These are phyloP conservation scores for Hymenoscyphus repandus DNA, from an alignment of 2,329 filamentous ascomycete species.

Conservation along the genomic window DNA sequence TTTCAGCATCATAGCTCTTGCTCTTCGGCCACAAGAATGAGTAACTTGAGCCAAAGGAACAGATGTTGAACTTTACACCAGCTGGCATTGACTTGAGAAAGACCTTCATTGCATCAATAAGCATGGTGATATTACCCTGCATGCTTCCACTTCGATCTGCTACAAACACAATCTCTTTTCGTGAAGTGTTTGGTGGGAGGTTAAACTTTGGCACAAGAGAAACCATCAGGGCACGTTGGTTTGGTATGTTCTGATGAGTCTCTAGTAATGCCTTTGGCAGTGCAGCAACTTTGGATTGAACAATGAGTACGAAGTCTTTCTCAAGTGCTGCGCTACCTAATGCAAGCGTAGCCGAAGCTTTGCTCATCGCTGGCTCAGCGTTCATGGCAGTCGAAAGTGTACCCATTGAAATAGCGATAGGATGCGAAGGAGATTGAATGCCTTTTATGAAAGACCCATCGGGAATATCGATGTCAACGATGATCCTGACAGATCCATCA, in stretches of 20 bases:
- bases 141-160: slow-evolving; percentile 69
- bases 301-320: slow-evolving; percentile 62
- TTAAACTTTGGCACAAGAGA: slow-evolving; percentile 66
- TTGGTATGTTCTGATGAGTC: slow-evolving; percentile 53
- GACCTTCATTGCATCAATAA: slow-evolving; percentile 51
- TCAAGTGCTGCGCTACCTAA: slow-evolving; percentile 49
- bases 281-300: slow-evolving; percentile 54
- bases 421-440: slow-evolving; percentile 63
- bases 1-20: slow-evolving; percentile 40
- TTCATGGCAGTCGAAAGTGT: slow-evolving; percentile 43
- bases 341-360: slow-evolving; percentile 57
- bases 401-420: slow-evolving; percentile 60
- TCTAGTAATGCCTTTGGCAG: slow-evolving; percentile 63
- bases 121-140: slow-evolving; percentile 46
- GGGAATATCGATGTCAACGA: slow-evolving; percentile 55
- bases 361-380: slow-evolving; percentile 47
- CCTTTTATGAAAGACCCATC: slow-evolving; percentile 51
- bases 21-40: slow-evolving; percentile 45
- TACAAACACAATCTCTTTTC: slow-evolving; percentile 64
- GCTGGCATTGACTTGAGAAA: slow-evolving; percentile 62
- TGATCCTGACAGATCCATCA: slow-evolving; percentile 36
- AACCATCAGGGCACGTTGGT: slow-evolving; percentile 63
- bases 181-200: slow-evolving; percentile 41
- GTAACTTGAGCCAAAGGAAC: slow-evolving; percentile 52
- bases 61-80: slow-evolving; percentile 64